Evolutionary conservation across 176 grass and related monocot genomes (phyloP).

Genomic region (Guadua angustifolia): DNA sequence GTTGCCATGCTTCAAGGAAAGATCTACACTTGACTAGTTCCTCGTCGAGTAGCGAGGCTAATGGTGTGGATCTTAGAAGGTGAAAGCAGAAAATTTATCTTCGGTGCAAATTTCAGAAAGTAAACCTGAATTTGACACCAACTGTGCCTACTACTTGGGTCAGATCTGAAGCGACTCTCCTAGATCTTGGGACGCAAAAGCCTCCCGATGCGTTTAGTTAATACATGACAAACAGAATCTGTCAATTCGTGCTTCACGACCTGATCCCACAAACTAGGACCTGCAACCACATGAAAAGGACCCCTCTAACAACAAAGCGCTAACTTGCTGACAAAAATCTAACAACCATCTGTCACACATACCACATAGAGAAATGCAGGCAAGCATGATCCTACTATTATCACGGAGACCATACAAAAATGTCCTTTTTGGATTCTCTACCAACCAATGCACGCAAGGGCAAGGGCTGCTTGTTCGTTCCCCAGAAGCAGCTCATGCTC

Average conservation of each 20-base stretch:
- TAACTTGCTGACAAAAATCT: conserved; percentile 11
- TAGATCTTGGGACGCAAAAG: conserved; percentile 25
- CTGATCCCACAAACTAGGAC: conserved; percentile 26
- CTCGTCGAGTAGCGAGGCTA: neutral
- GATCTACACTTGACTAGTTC: neutral
- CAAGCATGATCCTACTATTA: neutral
- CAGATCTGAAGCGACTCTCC: conserved; percentile 26
- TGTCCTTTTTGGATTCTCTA: neutral
- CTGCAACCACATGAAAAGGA: conserved; percentile 36
- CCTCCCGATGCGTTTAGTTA: neutral
- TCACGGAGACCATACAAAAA: neutral
- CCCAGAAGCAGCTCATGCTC: neutral
- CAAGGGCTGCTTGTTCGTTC: neutral
- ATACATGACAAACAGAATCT: conserved; percentile 13
- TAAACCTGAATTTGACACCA: neutral
- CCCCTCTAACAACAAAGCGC: conserved; percentile 31
- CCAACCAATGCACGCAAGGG: neutral
- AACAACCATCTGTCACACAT: neutral
- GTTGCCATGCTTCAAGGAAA: neutral
- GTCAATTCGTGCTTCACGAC: conserved; percentile 26
- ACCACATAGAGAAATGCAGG: neutral
- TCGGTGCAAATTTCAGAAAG: neutral
- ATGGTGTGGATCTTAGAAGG: conserved; percentile 11
- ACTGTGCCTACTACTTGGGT: neutral
- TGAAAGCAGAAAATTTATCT: neutral